Base-by-base conservation (phyloP, 2,329 filamentous ascomycete genomes). In the Colletotrichum gloeosporioides region DNA sequence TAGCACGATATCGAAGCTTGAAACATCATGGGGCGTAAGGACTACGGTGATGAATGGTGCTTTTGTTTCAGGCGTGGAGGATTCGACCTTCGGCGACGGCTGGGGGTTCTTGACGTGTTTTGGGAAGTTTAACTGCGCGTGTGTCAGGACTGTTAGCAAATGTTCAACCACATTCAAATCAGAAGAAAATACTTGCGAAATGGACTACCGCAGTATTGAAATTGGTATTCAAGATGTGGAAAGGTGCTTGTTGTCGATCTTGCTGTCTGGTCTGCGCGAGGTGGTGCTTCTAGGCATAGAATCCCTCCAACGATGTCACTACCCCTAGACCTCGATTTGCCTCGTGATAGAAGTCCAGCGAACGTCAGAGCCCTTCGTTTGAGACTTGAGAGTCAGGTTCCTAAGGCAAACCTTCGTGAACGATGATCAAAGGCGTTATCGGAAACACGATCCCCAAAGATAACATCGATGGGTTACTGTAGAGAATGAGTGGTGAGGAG, bases 281-380 rank as follows among this genome's bases (percentile, higher is more conserved):
- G 39, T 49, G 18, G 39, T 6, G 39, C 18, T 1, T 49, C 3
- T 49, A 9, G 18, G 18, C 9, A n/a, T 0, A 49, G 39, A n/a
- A 3, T 6, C 18, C 10, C 0, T 6, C 39, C 18, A 22, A 7
- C 0, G 39, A 2, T 0, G 0, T n/a, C 39, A 1, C 18, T n/a
- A n/a, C 1, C 9, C 36, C 18, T 49, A 49, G 5, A 12, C 18
- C 39, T 49, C 9, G 39, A 49, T 1, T n/a, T 6, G 12, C 1
- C 39, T n/a, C 5, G 9, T n/a, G 18, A 49, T 10, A 18, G 39
- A 1, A 49, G 18, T 49, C 39, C 39, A 6, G 39, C 3, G 39
- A 49, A 10, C 16, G 3, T 18, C 4, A 8, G 4, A 39, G 15
- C 36, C 8, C 4, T 18, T 8, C 39, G 3, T 44, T n/a, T 2